phyloP scores from a whole-genome alignment of 192 early-diverging fungal genomes.

The Phlyctochytrium planicorne region DNA sequence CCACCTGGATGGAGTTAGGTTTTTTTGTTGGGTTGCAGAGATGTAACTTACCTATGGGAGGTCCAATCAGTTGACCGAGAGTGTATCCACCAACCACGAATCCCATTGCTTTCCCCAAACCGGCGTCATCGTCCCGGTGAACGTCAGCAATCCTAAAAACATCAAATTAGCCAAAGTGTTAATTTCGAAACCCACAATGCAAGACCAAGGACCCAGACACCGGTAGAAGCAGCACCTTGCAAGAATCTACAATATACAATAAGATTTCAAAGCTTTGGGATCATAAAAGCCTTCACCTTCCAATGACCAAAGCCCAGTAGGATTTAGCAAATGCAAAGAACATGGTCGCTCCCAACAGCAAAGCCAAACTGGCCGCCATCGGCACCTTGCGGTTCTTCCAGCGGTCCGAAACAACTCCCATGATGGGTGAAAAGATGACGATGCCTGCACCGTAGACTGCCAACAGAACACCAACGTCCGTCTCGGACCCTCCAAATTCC shows the following conservation, averaged over 20 bases:
- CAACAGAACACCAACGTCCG: constrained; percentile 29
- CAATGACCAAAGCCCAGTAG: constrained; percentile 22
- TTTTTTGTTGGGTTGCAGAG: too few relatives aligned
- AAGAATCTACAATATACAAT: constrained; percentile 16
- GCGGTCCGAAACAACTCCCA: constrained; percentile 26
- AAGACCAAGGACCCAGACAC: constrained; percentile 36
- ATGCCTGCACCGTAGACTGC: constrained; percentile 32
- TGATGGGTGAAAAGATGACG: constrained; percentile 20
- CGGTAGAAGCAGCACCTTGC: constrained; percentile 27
- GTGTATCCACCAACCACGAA: constrained; percentile 27
- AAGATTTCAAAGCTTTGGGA: constrained; percentile 5
- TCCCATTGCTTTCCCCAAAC: constrained; percentile 32
- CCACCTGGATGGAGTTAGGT: too few relatives aligned
- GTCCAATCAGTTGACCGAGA: constrained; percentile 28
- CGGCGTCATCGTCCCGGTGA: constrained; percentile 10
- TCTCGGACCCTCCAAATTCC: constrained; percentile 10
- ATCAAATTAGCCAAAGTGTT: too few relatives aligned
- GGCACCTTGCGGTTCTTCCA: constrained; percentile 11
- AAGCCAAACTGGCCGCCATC: constrained; percentile 20
- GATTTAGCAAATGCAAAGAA: constrained; percentile 26
- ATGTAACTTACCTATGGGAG: too few relatives aligned
- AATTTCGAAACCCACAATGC: too few relatives aligned
- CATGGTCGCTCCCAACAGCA: constrained; percentile 17
- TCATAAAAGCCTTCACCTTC: constrained; percentile 9
- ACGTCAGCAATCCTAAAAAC: constrained; percentile 32